phyloP scores from a whole-genome alignment of 441 rosid genomes.

The Biscutella laevigata region DNA sequence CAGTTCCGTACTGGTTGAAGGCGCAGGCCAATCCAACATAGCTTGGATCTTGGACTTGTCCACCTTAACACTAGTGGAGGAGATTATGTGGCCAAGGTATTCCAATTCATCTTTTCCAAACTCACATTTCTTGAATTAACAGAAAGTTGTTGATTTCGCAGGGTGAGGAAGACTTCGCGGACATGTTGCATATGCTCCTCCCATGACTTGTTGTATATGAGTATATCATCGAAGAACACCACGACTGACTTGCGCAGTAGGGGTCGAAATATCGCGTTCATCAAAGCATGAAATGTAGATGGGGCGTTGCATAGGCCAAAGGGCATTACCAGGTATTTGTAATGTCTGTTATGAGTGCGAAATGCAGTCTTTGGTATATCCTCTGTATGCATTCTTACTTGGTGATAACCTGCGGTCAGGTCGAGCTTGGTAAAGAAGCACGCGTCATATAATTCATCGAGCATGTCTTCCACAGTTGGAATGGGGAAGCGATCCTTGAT shows the following conservation, averaged over 20 bases:
- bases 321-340: background rate
- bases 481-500: background rate
- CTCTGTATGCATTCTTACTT: background rate
- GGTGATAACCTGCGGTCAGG: background rate
- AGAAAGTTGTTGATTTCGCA: background rate
- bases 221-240: no score
- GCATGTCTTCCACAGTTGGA: background rate
- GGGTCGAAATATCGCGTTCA: background rate
- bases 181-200: background rate
- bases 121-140: background rate
- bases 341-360: background rate
- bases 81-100: background rate
- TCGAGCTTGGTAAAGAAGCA: background rate
- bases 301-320: no score
- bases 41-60: background rate
- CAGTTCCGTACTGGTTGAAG: background rate
- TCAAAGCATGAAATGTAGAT: background rate
- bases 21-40: background rate
- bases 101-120: background rate
- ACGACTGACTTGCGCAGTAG: no score
- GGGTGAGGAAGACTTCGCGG: background rate
- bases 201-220: background rate
- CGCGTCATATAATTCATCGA: background rate
- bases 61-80: background rate
- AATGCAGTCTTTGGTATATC: background rate